Base-by-base conservation (phyloP, 2,329 filamentous ascomycete species). In the Colletotrichum limetticola region DNA sequence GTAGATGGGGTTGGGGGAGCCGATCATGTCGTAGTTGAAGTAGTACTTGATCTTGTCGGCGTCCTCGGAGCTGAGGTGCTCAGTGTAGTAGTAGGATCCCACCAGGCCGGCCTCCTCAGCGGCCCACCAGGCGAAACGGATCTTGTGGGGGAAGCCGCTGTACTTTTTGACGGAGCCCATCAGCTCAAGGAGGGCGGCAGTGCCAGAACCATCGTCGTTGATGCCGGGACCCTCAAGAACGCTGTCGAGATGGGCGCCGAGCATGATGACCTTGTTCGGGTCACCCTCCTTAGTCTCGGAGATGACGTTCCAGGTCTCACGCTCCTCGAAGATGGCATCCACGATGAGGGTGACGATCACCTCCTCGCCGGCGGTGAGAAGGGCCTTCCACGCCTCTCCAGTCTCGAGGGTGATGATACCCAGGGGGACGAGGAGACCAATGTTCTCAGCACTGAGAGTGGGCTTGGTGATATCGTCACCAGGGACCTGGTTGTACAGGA, bases 11-110 rank as follows among this genome's bases (percentile, higher is more conserved):
- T 78, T 76, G 1, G 80, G 79, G 6, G 84, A 86, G 5, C 81
- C 85, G 70, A 93, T 91, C 92, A 93, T 93, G 81, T 93, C 91
- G 76, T 91, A 92, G 83, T 93, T 92, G 78, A 93, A 88, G 83
- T 92, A 91, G 46, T 93, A 89, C 4, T 87, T 85, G 77, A 93
- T 90, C 80, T 89, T 91, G 72, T 88, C 83, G 1, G 81, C 80
- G 30, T 86, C 83, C 5, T 78, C 77, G 8, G 80, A 74, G 11
- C 79, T 77, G 35, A 86, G 80, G 3, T 79, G 77, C n/a, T 78
- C 74, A 3, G 79, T 82, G 67, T 86, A 86, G 77, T 84, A 78
- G 30, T 82, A 76, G 7, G 84, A 85, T 14, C 85, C 85, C 52
- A 84, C 75, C 11, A 86, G 77, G 7, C 84, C 84, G 49, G 78